Evolutionary conservation across 495 filamentous ascomycete species (phyloP).

Genomic region (Oidiodendron maius): DNA sequence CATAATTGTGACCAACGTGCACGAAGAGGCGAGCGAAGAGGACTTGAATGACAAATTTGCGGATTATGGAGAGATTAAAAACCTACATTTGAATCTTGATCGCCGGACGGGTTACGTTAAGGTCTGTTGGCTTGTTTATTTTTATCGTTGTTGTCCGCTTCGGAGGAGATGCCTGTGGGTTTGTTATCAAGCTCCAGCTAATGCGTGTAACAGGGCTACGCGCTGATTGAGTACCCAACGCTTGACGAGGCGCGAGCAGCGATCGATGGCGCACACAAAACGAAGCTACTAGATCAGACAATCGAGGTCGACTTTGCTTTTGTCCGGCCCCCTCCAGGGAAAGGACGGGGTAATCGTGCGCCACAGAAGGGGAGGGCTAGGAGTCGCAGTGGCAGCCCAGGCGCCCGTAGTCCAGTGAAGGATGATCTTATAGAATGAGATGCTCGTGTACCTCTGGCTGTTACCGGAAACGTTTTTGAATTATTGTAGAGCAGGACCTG

Average conservation of each 20-base stretch:
- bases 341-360: constrained; percentile 24
- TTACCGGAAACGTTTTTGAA: no score
- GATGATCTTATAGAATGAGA: constrained; percentile 22
- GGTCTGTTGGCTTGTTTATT: constrained; percentile 46
- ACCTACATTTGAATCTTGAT: constrained; percentile 91
- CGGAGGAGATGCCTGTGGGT: no score
- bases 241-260: constrained; percentile 79
- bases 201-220: constrained; percentile 70
- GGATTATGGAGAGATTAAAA: constrained; percentile 97
- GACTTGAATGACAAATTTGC: constrained; percentile 91
- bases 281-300: constrained; percentile 87
- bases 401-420: constrained; percentile 2
- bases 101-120: constrained; percentile 96
- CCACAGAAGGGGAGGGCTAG: constrained; percentile 22
- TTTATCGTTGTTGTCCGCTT: no score
- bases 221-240: constrained; percentile 88
- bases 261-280: constrained; percentile 74
- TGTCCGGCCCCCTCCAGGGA: constrained; percentile 76
- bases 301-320: constrained; percentile 94
- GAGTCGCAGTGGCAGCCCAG: constrained; percentile 21
- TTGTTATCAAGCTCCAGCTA: no score
- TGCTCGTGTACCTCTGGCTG: neutral
- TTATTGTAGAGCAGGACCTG: no score
- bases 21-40: constrained; percentile 97
- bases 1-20: constrained; percentile 90